Base-by-base conservation (phyloP, 2,329 filamentous ascomycete species). In the Onygenales sp. region DNA sequence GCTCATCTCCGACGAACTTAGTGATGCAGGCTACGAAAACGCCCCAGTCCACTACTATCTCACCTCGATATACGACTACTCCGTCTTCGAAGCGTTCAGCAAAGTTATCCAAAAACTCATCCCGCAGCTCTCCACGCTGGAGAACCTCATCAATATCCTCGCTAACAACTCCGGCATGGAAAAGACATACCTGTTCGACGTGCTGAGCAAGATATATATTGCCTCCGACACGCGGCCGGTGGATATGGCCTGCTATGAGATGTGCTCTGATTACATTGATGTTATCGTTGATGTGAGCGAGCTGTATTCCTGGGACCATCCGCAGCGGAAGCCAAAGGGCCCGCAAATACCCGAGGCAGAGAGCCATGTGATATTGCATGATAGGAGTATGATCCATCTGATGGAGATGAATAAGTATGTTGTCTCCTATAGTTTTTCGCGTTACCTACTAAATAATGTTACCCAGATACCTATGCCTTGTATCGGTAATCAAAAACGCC, bases 91-190 rank as follows among this genome's bases (percentile, higher is more conserved):
- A 72, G 93, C 93, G 49, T 96, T 98, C 69, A 92, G 86, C 75
- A 96, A 96, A 71, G 92, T 98, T 58, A 95, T 98, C 59, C 93
- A 98, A 71, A 96, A 96, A 70, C 81, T 98, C 33, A 92, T 98
- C 50, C 92, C 93, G 0, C 88, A 95, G 57, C 81, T 98, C 7
- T 89, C 90, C 5, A 94, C 91, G 31, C 82, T 98, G 53, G 93
- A 98, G 72, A 87, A 90, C 50, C 82, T 98, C 71, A 85, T 98
- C 64, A 96, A 94, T 64, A 93, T 92, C 60, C 81, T 98, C 43
- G 94, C 89, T 73, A 89, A 87, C 57, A 93, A 89, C 11, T 97
- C 91, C 66, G 87, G 89, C 47, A 96, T 98, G 67, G 91, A 97
- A 68, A 98, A 98, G 72, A 92, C 91, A 3, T 98, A 98, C 69